Conservation (phyloP, 1,284 basidiomycete species). For the Vanrija humicola region DNA sequence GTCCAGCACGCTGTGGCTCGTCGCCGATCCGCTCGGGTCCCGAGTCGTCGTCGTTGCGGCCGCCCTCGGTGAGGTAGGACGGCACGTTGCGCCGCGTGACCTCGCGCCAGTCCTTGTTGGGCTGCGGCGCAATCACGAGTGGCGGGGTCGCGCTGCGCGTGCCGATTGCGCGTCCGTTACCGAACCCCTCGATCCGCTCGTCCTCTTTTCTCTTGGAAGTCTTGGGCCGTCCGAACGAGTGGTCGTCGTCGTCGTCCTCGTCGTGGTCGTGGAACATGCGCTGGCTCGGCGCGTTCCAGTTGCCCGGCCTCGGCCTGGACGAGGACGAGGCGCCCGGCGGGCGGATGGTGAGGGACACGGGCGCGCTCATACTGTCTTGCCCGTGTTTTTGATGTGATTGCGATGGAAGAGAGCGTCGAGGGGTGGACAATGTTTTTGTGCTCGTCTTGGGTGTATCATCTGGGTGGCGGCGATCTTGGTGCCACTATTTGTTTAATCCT, state of each 20-base stretch:
- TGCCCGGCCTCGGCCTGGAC: background rate
- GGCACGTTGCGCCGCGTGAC: slow-evolving; percentile 49
- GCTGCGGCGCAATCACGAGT: slow-evolving; percentile 73
- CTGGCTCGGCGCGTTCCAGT: slow-evolving; percentile 32
- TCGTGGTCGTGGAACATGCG: slow-evolving; percentile 35
- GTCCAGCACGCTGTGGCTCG: slow-evolving; percentile 72
- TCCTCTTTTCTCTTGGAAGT: slow-evolving; percentile 41
- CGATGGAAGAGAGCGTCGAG: background rate
- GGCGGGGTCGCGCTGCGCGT: slow-evolving; percentile 63
- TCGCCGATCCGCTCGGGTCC: slow-evolving; percentile 57
- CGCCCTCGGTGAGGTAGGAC: slow-evolving; percentile 60
- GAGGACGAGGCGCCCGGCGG: slow-evolving; percentile 25
- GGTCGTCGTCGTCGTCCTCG: slow-evolving; percentile 33
- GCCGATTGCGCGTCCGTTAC: slow-evolving; percentile 52
- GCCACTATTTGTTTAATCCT: background rate
- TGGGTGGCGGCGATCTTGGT: background rate
- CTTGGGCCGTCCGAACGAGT: background rate
- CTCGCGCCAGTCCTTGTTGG: slow-evolving; percentile 86
- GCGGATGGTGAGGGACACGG: slow-evolving; percentile 46
- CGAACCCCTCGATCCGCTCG: slow-evolving; percentile 69
- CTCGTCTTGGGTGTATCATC: too few species aligned
- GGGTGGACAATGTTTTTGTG: background rate
- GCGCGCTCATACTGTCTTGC: slow-evolving; percentile 33
- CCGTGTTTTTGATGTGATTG: slow-evolving; percentile 3
- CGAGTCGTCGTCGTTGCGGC: slow-evolving; percentile 48